phyloP scores from a whole-genome alignment of 1,284 basidiomycete species.

The Pulchroboletus neoregius region DNA sequence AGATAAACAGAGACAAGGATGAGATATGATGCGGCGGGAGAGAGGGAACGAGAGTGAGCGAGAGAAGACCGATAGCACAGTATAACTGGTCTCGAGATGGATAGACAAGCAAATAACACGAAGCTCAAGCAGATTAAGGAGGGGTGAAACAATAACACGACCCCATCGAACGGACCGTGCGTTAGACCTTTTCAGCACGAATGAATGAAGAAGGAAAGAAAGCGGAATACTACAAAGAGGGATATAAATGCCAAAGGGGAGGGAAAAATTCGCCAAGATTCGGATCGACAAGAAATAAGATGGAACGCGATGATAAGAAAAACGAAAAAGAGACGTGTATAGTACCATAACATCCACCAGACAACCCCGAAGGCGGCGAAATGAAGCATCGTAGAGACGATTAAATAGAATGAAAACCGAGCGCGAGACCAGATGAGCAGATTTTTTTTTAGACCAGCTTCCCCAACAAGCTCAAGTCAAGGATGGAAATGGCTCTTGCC shows the following conservation, averaged over 20 bases:
- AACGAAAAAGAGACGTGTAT: constrained; percentile 2
- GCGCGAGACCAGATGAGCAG: background rate
- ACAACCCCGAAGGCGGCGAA: constrained; percentile 5
- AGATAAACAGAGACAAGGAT: constrained; percentile 22
- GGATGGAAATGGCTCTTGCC: constrained; percentile 25
- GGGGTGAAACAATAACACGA: constrained; percentile 6
- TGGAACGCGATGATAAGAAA: constrained; percentile 3
- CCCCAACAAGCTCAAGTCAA: constrained; percentile 16
- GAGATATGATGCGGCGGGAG: constrained; percentile 2
- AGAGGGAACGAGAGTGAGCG: constrained; percentile 13
- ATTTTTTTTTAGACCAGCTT: constrained; percentile 3
- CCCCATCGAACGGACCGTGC: constrained; percentile 5
- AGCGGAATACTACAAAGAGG: constrained; percentile 13
- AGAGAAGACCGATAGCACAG: background rate
- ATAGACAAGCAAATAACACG: constrained; percentile 5
- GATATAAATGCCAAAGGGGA: constrained; percentile 13
- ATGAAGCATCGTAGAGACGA: too few relatives aligned
- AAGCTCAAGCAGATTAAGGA: background rate
- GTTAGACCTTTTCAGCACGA: constrained; percentile 14
- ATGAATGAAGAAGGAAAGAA: constrained; percentile 1
- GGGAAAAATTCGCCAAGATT: constrained; percentile 12
- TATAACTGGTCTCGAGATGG: constrained; percentile 9
- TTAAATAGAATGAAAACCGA: constrained; percentile 9
- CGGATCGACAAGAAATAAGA: constrained; percentile 11
- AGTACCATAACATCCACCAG: constrained; percentile 11